Base-by-base conservation (phyloP, 208 protist genomes). In the Leishmania amazonensis region DNA sequence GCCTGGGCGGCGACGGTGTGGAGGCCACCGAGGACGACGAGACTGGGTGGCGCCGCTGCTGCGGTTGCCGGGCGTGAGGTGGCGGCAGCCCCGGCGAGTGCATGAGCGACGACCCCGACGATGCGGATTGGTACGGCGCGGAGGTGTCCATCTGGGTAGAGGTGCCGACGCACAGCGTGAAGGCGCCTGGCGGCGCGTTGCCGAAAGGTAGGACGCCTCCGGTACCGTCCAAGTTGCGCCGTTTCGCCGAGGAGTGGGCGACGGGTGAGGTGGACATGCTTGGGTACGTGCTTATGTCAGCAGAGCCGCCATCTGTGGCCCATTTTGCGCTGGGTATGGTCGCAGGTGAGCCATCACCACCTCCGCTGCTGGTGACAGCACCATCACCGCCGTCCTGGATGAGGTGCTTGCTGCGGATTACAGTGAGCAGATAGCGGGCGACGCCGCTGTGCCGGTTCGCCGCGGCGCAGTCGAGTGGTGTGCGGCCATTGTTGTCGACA, bases 391-490 rank as follows among this genome's bases (percentile, higher is more conserved):
- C 40, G 49, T 21, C 78, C 35, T 49, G 45, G 57, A 28, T 60
- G 35, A 79, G 75, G 24, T 87, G 85, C 65, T 81, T 80, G 68
- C 72, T 86, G 38, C 85, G 88, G 47, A 94, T 94, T 15, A 89
- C 84, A 17, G 81, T 84, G 28, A 96, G 83, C 42, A 97, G 83
- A 72, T 91, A 93, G 40, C 90, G 89, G 40, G 83, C 91, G 13
- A 96, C 89, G 74, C 89, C 85, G 67, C 92, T 89, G 75, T 97
- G 95, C 17, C 95, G 91, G 75, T 97, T 95, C 1, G 86, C 89
- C 28, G 92, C 95, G 6, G 95, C 95, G 80, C 89, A 95, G 83
- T 96, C 93, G 42, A 96, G 90, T 49, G 95, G 90, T 2, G 95
- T 97, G 51, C 92, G 88, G n/a, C 95, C 95, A 54, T 67, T 88